Percentiles rank a stretch among this genome's conserved stretches.
phyloP scores from a whole-genome alignment of 768 basidiomycete genomes.

The Mycena floridula region DNA sequence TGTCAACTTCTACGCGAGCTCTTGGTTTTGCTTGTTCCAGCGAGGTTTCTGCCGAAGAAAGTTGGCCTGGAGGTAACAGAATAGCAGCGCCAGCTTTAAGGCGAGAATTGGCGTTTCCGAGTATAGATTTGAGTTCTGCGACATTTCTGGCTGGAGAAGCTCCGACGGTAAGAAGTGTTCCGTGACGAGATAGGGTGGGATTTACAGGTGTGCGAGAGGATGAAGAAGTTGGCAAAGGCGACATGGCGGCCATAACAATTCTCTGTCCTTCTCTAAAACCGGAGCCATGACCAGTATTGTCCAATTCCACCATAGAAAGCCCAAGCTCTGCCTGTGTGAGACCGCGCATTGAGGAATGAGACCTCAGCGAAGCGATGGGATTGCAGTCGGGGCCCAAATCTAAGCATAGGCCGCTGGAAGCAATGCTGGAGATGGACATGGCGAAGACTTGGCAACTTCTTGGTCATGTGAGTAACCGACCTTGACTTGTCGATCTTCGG shows the following conservation, averaged over 20 bases:
- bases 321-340: conserved; percentile 42
- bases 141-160: conserved; percentile 42
- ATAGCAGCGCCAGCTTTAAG: conserved; percentile 49
- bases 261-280: conserved; percentile 34
- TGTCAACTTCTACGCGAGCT: conserved; percentile 77
- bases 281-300: conserved; percentile 27
- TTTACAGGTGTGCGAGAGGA: not conserved
- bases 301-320: conserved; percentile 39
- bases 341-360: conserved; percentile 37
- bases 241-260: conserved; percentile 25
- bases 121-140: conserved; percentile 52
- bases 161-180: conserved; percentile 50
- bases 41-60: conserved; percentile 23
- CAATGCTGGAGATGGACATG: too few relatives aligned
- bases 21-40: conserved; percentile 70
- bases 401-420: too few relatives aligned
- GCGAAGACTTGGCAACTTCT: too few relatives aligned
- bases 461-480: too few relatives aligned
- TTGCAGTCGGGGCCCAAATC: too few relatives aligned
- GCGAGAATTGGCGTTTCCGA: conserved; percentile 55
- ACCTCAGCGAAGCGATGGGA: conserved; percentile 19
- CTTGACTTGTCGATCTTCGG: too few relatives aligned
- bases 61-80: conserved; percentile 22
- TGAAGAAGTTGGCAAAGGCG: conserved; percentile 21
- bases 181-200: conserved; percentile 31